Conservation (phyloP, 2,329 filamentous ascomycete species). For the Aspergillus quadricinctus region DNA sequence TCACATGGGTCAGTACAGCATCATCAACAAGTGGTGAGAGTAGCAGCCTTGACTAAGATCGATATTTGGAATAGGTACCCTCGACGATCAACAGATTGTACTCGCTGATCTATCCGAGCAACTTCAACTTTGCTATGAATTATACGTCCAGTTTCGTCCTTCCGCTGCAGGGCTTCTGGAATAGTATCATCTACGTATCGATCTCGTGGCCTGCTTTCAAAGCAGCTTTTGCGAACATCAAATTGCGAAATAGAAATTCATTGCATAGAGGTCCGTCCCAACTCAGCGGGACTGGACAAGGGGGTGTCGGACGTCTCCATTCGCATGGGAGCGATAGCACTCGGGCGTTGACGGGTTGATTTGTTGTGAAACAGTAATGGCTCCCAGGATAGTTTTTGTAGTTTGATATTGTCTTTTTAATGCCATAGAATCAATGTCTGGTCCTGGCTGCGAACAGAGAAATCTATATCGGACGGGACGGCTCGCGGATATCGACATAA, state of each 20-base stretch:
- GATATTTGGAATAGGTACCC: conserved; percentile 46
- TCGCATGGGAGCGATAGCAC: conserved; percentile 10
- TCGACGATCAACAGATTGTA: conserved; percentile 75
- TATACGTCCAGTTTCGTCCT: conserved; percentile 70
- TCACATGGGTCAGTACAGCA: conserved; percentile 35
- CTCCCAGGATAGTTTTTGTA: neutral
- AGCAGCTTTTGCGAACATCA: conserved; percentile 17
- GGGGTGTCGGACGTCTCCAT: neutral
- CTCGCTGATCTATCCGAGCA: conserved; percentile 55
- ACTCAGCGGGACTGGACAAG: neutral
- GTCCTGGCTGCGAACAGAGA: neutral
- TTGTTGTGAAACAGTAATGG: neutral
- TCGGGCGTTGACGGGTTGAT: conserved; percentile 9
- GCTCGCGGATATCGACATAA: neutral
- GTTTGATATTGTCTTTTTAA: neutral
- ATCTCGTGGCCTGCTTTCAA: conserved; percentile 65
- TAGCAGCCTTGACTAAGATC: neutral
- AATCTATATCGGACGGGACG: neutral
- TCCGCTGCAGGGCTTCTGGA: conserved; percentile 81
- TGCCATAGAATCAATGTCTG: neutral
- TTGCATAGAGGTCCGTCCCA: neutral
- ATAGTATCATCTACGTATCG: conserved; percentile 69
- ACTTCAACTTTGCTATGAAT: conserved; percentile 57
- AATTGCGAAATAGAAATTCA: neutral
- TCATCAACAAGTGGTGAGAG: neutral